phyloP scores from a whole-genome alignment of 805 yeast species.

The Isabelozyma gotoi region DNA sequence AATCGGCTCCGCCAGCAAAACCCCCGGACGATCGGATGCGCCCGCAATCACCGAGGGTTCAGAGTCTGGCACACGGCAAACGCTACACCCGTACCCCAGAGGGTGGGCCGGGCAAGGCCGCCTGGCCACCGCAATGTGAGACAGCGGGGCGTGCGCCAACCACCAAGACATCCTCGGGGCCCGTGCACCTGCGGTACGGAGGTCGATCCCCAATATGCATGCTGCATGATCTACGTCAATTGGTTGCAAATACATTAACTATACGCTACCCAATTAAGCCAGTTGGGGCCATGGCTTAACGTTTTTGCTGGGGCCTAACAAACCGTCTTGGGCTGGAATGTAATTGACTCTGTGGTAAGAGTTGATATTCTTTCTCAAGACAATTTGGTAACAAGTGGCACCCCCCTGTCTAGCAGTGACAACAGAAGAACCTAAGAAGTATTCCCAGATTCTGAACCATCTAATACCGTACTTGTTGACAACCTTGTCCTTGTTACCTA shows the following conservation, averaged over 20 bases:
- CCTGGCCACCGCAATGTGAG: too few species aligned
- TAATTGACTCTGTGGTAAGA: constrained; percentile 80
- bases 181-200: too few species aligned
- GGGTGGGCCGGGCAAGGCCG: not conserved
- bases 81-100: not conserved
- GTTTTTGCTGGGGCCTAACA: constrained; percentile 51
- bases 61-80: too few species aligned
- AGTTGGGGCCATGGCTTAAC: not conserved
- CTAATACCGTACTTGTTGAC: constrained; percentile 78
- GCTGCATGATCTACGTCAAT: too few species aligned
- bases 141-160: too few species aligned
- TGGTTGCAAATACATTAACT: too few species aligned
- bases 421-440: constrained; percentile 77
- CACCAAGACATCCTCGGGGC: too few species aligned
- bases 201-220: too few species aligned
- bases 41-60: constrained; percentile 2
- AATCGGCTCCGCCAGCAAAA: not conserved
- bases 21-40: constrained; percentile 2
- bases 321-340: constrained; percentile 75
- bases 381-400: constrained; percentile 89
- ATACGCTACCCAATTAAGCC: too few species aligned
- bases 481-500: constrained; percentile 74
- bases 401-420: constrained; percentile 91
- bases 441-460: constrained; percentile 95
- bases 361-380: constrained; percentile 86